Evolutionary conservation across 2,329 filamentous ascomycete species (phyloP), one percentile per base, ranked within the genome.

Genomic region (Phialocephala sp.): DNA sequence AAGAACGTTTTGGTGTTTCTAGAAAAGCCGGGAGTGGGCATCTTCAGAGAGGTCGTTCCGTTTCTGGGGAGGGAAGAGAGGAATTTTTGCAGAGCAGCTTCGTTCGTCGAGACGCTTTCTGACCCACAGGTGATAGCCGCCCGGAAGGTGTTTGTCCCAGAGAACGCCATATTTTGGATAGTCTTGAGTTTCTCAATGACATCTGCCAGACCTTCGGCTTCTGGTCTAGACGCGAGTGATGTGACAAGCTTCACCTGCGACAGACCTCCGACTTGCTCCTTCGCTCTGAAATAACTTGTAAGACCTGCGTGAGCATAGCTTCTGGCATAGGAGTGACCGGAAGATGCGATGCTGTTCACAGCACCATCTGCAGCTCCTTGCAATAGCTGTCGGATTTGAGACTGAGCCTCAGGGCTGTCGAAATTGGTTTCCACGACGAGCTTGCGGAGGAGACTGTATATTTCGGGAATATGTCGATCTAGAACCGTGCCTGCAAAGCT

Each of bases 371-470:
- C 91, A 15, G 91, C 91, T 18, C 91, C 90, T 74, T 97, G 92
- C 14, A 99, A 82, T 27, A 99, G 84, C 77, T 98, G 92, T 60
- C 91, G 86, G 60, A 98, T 92, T 75, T 94, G 91, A 59, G 88
- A 85, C 27, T 93, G 88, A 1, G 94, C 93, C 72, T 93, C 89
- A 0, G 91, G 85, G 67, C 91, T 90, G 71, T 94, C 91, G 74
- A 99, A 99, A 77, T 98, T 87, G 1, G 95, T 97, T 72, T 97
- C 94, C 35, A 90, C 81, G 15, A 98, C 86, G 12, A 99, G 81
- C 61, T 89, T 91, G 50, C 89, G 88, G 35, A 99, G 80, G 14
- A 99, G 85, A 55, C 94, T 89, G 73, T 96, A 92, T 93, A 99
- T 97, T 63, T 90, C 90, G 0, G 93, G 90, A 1, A 99, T 87